Evolutionary conservation across 176 grass and related monocot species (phyloP).

Genomic region (Lolium rigidum): DNA sequence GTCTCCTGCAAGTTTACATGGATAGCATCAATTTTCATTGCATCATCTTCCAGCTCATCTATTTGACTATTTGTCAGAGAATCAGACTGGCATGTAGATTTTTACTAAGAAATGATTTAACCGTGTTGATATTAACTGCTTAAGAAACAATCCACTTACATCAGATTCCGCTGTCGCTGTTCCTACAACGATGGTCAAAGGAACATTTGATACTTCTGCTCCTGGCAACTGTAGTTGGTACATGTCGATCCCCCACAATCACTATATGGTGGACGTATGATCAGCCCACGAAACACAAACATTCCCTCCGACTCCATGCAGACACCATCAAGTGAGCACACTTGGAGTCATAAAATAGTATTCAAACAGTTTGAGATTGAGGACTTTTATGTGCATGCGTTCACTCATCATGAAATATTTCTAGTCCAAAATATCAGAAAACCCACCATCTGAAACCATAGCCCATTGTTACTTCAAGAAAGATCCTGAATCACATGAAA

Average conservation of each 20-base stretch:
- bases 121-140: background rate
- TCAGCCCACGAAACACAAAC: no score
- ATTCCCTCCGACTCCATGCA: background rate
- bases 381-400: background rate
- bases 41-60: background rate
- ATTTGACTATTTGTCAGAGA: background rate
- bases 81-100: background rate
- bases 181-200: slow-evolving; percentile 13
- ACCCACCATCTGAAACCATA: background rate
- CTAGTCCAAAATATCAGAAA: background rate
- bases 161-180: background rate
- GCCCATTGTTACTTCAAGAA: background rate
- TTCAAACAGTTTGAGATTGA: background rate
- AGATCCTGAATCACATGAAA: slow-evolving; percentile 1
- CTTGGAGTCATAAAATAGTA: background rate
- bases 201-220: background rate
- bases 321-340: background rate
- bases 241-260: background rate
- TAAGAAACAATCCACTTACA: slow-evolving; percentile 6
- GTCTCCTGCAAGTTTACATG: background rate
- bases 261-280: background rate
- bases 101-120: background rate
- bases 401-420: background rate
- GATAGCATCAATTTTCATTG: background rate
- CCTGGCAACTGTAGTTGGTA: background rate